A percentile compares a stretch with the other conserved stretches of the same genome.
phyloP scores from a whole-genome alignment of 306 rosid genomes.

The Purshia tridentata region DNA sequence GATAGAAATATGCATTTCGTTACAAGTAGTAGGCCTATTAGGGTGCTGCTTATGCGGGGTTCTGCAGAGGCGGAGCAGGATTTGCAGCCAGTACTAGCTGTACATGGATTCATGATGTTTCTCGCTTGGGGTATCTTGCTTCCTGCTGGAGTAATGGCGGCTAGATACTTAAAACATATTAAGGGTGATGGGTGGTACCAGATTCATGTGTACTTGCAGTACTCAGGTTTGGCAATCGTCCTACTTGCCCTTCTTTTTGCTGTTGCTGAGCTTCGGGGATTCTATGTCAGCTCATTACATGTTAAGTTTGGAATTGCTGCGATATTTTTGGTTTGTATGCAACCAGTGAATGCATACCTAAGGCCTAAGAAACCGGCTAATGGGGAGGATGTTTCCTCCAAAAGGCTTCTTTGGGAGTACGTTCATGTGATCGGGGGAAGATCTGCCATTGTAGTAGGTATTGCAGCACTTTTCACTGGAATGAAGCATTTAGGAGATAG shows the following conservation, averaged over 20 bases:
- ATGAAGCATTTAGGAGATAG: constrained; percentile 84
- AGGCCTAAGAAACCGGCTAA: constrained; percentile 58
- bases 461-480: constrained; percentile 78
- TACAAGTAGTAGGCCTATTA: constrained; percentile 69
- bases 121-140: constrained; percentile 91
- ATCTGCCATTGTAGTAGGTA: constrained; percentile 60
- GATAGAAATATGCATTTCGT: constrained; percentile 81
- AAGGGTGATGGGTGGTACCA: constrained; percentile 92
- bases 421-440: constrained; percentile 68
- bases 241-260: constrained; percentile 88
- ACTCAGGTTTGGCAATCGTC: constrained; percentile 75
- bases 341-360: constrained; percentile 68
- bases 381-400: constrained; percentile 49
- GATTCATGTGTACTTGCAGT: constrained; percentile 91
- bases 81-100: constrained; percentile 83
- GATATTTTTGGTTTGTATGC: constrained; percentile 60
- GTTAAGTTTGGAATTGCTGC: constrained; percentile 75
- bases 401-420: constrained; percentile 83
- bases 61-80: constrained; percentile 96
- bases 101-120: constrained; percentile 96
- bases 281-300: constrained; percentile 68
- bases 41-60: constrained; percentile 72
- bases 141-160: constrained; percentile 84
- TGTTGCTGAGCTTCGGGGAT: constrained; percentile 84
- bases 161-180: constrained; percentile 84